Base-by-base conservation (phyloP, 2,329 filamentous ascomycete species). In the Fusarium sp. region DNA sequence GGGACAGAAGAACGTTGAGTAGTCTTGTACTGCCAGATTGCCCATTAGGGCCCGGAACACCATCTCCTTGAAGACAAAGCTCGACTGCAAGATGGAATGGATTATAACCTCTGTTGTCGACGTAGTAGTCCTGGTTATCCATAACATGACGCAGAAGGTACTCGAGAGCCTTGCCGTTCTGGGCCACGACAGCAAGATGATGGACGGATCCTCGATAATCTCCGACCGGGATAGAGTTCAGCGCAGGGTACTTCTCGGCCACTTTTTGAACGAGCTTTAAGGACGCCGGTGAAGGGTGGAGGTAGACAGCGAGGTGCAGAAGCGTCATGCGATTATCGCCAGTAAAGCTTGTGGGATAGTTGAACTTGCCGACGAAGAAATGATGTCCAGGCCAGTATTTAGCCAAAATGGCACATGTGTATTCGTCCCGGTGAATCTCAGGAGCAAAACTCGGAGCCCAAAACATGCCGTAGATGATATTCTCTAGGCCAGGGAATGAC, bases 121-220 rank as follows among this genome's bases (percentile, higher is more conserved):
- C 46, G 25, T 65, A 59, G 12, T 37, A 23, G 5, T 11, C 8
- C 3, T 21, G 45, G 4, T 45, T 3, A 18, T 42, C 61, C 8
- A 34, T 23, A 8, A 28, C 7, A 2, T 4, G 7, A 10, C n/a
- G 7, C 14, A 64, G 16, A 12, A 64, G 25, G 6, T 20, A 16
- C 18, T 16, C 13, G 4, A 64, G 21, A 9, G 8, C 50, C 14
- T 8, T 9, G 9, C 16, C 2, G n/a, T 49, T 64, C 14, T 37
- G 34, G 4, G 61, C 61, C 9, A 32, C 30, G 37, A 59, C 28
- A 4, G 62, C 62, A 34, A 64, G 20, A 18, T 64, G 60, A 10
- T 59, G 21, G 20, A 65, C 40, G 6, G 62, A 64, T 16, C 18
- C 30, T n/a, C n/a, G 18, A 14, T 27, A 13, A 14, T 42, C 34